A percentile compares a stretch with the other conserved stretches of the same genome.
phyloP scores from a whole-genome alignment of 2,329 filamentous ascomycete species.

The Paraphoma sp. region DNA sequence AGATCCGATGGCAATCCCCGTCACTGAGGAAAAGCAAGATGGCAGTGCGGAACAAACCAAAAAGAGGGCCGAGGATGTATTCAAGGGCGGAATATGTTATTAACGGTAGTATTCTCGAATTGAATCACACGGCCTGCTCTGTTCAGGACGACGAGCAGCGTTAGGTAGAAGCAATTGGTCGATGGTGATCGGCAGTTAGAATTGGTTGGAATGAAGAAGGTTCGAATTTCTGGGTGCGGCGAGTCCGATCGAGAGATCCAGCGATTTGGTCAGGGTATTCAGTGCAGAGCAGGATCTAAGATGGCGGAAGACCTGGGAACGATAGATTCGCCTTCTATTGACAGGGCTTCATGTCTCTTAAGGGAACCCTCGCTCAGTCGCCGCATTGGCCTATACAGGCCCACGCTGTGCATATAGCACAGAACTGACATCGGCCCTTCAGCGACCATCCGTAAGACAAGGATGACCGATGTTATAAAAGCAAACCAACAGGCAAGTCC shows the following conservation, averaged over 20 bases:
- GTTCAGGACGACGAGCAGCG: not conserved
- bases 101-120: not conserved
- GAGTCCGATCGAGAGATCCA: slow-evolving; percentile 3
- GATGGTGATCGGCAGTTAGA: not conserved
- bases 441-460: not conserved
- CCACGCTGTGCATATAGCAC: not conserved
- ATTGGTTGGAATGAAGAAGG: slow-evolving; percentile 1
- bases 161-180: slow-evolving; percentile 1
- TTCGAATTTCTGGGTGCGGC: not conserved
- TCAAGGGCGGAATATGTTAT: not conserved
- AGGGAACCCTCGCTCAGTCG: slow-evolving; percentile 1
- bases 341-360: slow-evolving; percentile 11
- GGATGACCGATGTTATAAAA: slow-evolving; percentile 1
- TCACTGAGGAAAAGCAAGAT: slow-evolving; percentile 3
- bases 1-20: slow-evolving; percentile 1
- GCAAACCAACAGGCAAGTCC: slow-evolving; percentile 5
- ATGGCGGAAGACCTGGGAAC: slow-evolving; percentile 3
- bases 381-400: not conserved
- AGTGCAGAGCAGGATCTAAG: slow-evolving; percentile 5
- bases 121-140: not conserved
- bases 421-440: not conserved
- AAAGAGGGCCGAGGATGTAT: not conserved
- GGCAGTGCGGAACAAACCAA: not conserved
- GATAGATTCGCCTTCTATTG: slow-evolving; percentile 21
- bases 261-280: slow-evolving; percentile 9